Conservation (phyloP, 2,329 filamentous ascomycete species). For the Aschersonia sp. region DNA sequence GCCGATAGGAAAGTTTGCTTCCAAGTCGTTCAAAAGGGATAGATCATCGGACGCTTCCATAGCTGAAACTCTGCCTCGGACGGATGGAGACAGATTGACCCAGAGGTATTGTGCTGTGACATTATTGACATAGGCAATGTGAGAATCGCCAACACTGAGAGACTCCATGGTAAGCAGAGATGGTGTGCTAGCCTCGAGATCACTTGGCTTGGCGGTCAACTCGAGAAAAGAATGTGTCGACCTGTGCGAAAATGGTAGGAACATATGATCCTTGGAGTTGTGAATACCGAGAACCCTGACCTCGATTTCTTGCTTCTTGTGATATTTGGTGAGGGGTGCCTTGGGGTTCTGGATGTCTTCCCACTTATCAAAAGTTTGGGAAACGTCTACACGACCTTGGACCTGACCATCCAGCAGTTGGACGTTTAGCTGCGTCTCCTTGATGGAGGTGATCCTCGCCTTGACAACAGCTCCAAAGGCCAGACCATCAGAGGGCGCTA, state of each 20-base stretch:
- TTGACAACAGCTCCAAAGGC: slow-evolving; percentile 57
- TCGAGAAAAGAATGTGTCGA: slow-evolving; percentile 74
- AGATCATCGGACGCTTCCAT: slow-evolving; percentile 82
- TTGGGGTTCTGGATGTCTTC: slow-evolving; percentile 76
- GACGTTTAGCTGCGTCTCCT: slow-evolving; percentile 86
- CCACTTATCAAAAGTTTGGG: slow-evolving; percentile 79
- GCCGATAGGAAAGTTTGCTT: slow-evolving; percentile 75
- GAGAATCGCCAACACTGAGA: slow-evolving; percentile 54
- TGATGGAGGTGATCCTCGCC: slow-evolving; percentile 69
- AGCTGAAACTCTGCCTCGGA: slow-evolving; percentile 69
- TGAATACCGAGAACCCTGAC: slow-evolving; percentile 78
- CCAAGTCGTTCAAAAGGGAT: slow-evolving; percentile 60
- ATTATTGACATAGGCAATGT: slow-evolving; percentile 86
- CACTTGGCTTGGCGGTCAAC: slow-evolving; percentile 64
- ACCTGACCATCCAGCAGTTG: slow-evolving; percentile 57
- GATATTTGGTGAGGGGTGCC: slow-evolving; percentile 59
- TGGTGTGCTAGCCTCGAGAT: slow-evolving; percentile 31
- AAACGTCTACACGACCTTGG: slow-evolving; percentile 85
- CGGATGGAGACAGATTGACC: slow-evolving; percentile 79
- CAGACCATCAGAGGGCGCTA: slow-evolving; percentile 51
- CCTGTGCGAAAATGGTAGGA: slow-evolving; percentile 80
- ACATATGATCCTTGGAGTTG: slow-evolving; percentile 78
- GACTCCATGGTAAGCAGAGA: slow-evolving; percentile 54
- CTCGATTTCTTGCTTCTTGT: slow-evolving; percentile 51
- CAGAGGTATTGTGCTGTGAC: slow-evolving; percentile 65